Base-by-base conservation (phyloP, 768 basidiomycete genomes). In the Kondoa subrosea region DNA sequence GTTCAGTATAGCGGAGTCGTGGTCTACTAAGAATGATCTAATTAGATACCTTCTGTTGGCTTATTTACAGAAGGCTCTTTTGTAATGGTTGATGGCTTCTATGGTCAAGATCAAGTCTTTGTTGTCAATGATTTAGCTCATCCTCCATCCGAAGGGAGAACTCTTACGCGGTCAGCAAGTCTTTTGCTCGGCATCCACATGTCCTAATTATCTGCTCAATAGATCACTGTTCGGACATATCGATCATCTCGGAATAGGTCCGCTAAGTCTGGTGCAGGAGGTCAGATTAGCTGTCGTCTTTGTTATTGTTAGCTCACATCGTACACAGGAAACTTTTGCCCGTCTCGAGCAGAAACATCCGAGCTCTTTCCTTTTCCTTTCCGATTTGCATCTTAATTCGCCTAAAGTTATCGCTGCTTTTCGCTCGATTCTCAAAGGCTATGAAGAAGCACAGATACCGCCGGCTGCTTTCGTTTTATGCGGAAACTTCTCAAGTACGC, bases 61-160 rank as follows among this genome's bases (percentile, higher is more conserved):
- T 76, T 99, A 3, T 97, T 95, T 74, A 95, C 91, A 0, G 95
- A 97, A 77, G 95, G 95, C 0, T 91, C 87, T 68, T 88, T 96
- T 76, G 90, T 91, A 0, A 82, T 99, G 17, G 85, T 96, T 0
- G 95, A 97, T 78, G 95, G 95, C 26, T 89, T 91, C 74, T 99
- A 96, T 75, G 96, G 89, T 0, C 86, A 92, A 69, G 91, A 97
- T 32, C 88, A 86, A 63, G 87, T 83, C 0, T 80, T 99, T 63
- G 83, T 87, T 71, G 89, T 96, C 3, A 84, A 91, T 70, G 95
- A 92, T 25, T 88, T 99, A 69, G 95, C 95, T 1, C 93, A 97
- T 77, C 95, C 95, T 1, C 95, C 95, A 14, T 93, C 91, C 74
- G 95, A 99, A 78, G 83, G 86, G 72, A 81, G 95, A 56, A 85